Base-by-base conservation (phyloP, 169 alveolate species). In the Cryptosporidium sp. region DNA sequence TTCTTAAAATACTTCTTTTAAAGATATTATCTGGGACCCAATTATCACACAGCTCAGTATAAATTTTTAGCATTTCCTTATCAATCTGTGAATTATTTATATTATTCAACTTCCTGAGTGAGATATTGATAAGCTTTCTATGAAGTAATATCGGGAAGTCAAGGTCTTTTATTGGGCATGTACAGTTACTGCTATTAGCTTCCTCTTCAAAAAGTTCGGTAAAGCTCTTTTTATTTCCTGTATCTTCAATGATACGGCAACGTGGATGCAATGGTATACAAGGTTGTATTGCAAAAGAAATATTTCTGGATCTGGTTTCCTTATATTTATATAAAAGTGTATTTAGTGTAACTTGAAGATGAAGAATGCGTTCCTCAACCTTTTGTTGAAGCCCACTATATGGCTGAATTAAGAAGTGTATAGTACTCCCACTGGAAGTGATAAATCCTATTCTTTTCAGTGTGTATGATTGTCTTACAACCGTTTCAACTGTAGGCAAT, bases 191-290 rank as follows among this genome's bases (percentile, higher is more conserved):
- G 33, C 60, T 58, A 26, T 29, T 26, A 9, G 85, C 89, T 18
- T 75, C 92, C 14, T 85, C 92, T 23, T 84, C 89, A 23, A 92
- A 86, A 26, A 91, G 69, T 48, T 92, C 94, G 29, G 70, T 73
- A 51, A 92, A 56, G 2, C 94, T 60, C 60, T 65, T 70, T 33
- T 42, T 53, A 21, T 80, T 53, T 21, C 92, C 92, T 7, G 91
- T 37, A 70, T 92, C 94, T 39, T 92, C 94, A 53, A 92, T 21
- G 26, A 92, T 72, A 21, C 94, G 73, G 35, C 94, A 91, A 3
- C 94, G 80, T 29, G 94, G 94, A 69, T 91, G 94, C 6, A 92
- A 75, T 23, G 94, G 92, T 65, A 85, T 75, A 68, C 85, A 85
- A 7, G 93, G 70, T 16, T 45, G 62, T 12, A 92, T 85, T 21